Evolutionary conservation across 371 early-diverging fungal genomes (phyloP), one percentile per base, ranked within the genome.

Genomic region (Blakeslea trispora): DNA sequence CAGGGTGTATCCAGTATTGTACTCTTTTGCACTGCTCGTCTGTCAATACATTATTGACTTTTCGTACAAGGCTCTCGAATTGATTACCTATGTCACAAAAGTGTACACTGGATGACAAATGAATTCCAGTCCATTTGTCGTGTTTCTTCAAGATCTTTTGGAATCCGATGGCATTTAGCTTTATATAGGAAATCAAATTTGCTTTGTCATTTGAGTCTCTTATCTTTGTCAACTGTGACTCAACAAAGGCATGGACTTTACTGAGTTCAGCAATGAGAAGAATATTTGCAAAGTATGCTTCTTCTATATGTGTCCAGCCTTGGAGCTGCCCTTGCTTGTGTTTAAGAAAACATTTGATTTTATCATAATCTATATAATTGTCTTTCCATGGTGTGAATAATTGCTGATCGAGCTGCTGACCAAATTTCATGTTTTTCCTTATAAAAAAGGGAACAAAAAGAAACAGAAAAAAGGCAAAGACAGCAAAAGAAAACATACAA

Each of bases 81-180:
- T 43, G 57, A 1, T 14, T 21, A 21, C 44, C 13, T 2, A 57
- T 44, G 35, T 39, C 34, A 18, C 28, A 23, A 5, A 44, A 57
- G 9, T 31, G 45, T 28, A 18, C 11, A 37, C 42, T 35, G 14
- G 13, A 18, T 18, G 28, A 22, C 32, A 58, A 80, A 37, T 76
- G 69, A 67, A 82, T 86, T 8, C 79, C 66, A 5, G 78, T 78
- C 69, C 69, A 74, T 48, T 94, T 95, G 74, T 97, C 97, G 65
- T 96, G 95, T 69, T 96, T 94, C 69, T 94, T 95, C 55, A 97
- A 71, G 32, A 96, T 91, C 81, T 94, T 97, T 66, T 92, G 81
- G 63, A 96, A 94, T 5, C 93, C 97, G 1, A 89, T 85, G 56
- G 89, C 90, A 79, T 98, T 98, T 58, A 97, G 69, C 1, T 94